A percentile compares a stretch with the other conserved stretches of the same genome.
Conservation (phyloP, 2,329 filamentous ascomycete genomes). For the Phoma sp. region DNA sequence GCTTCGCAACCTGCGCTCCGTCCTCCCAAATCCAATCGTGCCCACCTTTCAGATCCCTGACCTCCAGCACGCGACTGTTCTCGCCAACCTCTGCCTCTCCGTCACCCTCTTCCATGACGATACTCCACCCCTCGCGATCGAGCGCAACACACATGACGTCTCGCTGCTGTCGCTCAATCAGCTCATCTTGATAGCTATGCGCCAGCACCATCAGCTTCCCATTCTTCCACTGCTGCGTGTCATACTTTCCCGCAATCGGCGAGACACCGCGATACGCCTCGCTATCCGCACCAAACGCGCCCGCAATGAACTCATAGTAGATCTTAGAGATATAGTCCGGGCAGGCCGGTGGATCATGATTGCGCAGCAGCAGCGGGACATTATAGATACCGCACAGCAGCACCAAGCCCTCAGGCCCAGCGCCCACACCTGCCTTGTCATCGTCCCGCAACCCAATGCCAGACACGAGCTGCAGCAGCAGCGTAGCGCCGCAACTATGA, state of each 20-base stretch:
- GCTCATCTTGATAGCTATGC: conserved; percentile 56
- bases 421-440: neutral
- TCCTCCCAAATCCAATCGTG: conserved; percentile 71
- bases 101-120: conserved; percentile 34
- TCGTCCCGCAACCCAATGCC: conserved; percentile 22
- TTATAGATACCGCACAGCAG: conserved; percentile 73
- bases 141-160: conserved; percentile 62
- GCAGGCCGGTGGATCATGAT: conserved; percentile 48
- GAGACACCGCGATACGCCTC: conserved; percentile 50
- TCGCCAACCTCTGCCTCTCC: conserved; percentile 36
- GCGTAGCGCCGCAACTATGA: conserved; percentile 68
- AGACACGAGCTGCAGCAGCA: conserved; percentile 64
- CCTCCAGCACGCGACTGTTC: conserved; percentile 43
- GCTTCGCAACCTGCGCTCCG: conserved; percentile 62
- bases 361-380: conserved; percentile 59
- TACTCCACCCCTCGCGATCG: conserved; percentile 50
- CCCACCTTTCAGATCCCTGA: conserved; percentile 59
- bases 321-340: conserved; percentile 48
- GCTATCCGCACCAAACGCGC: conserved; percentile 63
- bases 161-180: conserved; percentile 63
- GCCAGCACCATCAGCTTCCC: conserved; percentile 51
- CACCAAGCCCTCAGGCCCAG: conserved; percentile 56
- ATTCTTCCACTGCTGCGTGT: conserved; percentile 47
- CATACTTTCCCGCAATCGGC: conserved; percentile 58
- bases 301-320: conserved; percentile 65